phyloP scores from a whole-genome alignment of 352 stramenopile genomes.

The Globisporangium sylvaticum region DNA sequence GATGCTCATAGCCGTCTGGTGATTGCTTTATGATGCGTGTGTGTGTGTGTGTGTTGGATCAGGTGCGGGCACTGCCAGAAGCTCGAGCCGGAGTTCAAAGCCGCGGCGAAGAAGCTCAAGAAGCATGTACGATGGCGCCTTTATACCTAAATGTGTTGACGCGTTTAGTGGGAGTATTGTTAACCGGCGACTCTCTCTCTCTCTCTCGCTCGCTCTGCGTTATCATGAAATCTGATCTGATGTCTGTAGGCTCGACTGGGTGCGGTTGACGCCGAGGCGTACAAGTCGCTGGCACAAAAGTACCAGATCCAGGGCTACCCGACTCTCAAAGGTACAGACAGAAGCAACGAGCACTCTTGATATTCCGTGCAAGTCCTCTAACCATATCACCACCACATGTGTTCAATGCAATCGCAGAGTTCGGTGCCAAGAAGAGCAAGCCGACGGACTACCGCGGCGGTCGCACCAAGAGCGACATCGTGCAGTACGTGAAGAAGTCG shows the following conservation, averaged over 20 bases:
- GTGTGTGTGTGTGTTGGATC: neutral
- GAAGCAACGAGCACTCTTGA: neutral
- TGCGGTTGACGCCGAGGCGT: slow-evolving; percentile 57
- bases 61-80: slow-evolving; percentile 91
- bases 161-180: neutral
- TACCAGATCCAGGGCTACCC: slow-evolving; percentile 77
- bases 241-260: slow-evolving; percentile 54
- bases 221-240: neutral
- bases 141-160: neutral
- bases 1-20: neutral
- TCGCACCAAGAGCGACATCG: slow-evolving; percentile 55
- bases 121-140: slow-evolving; percentile 36
- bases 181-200: neutral
- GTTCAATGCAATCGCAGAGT: slow-evolving; percentile 28
- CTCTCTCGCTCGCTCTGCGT: neutral
- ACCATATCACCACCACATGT: neutral
- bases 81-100: slow-evolving; percentile 87
- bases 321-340: slow-evolving; percentile 61
- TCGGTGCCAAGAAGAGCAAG: slow-evolving; percentile 79
- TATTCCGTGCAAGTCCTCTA: too few species aligned
- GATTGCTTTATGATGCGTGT: neutral
- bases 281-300: slow-evolving; percentile 64
- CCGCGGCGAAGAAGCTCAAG: slow-evolving; percentile 83
- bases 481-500: slow-evolving; percentile 71
- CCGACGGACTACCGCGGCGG: slow-evolving; percentile 67